Conservation (phyloP, 805 yeast genomes). For the Starmerella floris region DNA sequence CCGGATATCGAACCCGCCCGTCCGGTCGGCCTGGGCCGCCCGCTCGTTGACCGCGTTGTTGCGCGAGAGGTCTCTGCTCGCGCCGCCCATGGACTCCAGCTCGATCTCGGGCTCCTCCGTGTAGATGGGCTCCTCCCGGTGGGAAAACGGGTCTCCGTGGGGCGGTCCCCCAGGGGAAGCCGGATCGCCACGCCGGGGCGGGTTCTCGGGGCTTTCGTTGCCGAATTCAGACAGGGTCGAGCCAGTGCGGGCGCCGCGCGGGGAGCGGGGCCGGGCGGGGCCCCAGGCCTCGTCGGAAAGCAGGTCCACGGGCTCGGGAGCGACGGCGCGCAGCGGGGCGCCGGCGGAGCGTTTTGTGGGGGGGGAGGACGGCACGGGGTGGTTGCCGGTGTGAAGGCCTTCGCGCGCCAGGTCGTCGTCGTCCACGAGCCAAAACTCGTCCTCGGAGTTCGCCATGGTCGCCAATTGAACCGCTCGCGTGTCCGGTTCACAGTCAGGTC, state of each 20-base stretch:
- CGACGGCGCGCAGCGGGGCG: neutral
- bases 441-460: constrained; percentile 11
- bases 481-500: neutral
- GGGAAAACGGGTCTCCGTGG: no score
- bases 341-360: no score
- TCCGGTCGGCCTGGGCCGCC: neutral
- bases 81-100: constrained; percentile 18
- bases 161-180: no score
- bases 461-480: neutral
- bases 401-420: neutral
- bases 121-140: neutral
- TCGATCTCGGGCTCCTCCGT: constrained; percentile 8
- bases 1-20: constrained; percentile 28
- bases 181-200: no score
- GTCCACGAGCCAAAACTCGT: constrained; percentile 22
- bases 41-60: neutral
- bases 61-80: constrained; percentile 4
- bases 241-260: no score
- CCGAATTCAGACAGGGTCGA: no score
- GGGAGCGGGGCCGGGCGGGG: neutral
- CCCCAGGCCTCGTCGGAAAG: neutral
- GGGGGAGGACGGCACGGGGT: no score
- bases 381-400: neutral
- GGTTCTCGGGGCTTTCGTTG: no score
- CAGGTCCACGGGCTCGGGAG: neutral